These are phyloP conservation scores for Hondaea fermentalgiana DNA, from an alignment of 108 stramenopile genomes.

Conservation along the genomic window DNA sequence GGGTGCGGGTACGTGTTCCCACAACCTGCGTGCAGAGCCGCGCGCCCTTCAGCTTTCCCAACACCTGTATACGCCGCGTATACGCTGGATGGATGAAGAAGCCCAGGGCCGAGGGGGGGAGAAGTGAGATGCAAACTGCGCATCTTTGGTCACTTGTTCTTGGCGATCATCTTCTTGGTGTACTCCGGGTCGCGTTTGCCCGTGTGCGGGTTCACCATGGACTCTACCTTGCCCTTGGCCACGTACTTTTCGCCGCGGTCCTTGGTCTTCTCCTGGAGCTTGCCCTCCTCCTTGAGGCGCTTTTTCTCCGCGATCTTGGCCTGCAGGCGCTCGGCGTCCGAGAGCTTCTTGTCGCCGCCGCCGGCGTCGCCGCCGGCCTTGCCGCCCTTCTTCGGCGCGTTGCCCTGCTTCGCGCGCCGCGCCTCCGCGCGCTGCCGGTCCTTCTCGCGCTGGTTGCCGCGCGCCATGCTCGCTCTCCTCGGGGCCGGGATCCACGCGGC, in stretches of 20 bases:
- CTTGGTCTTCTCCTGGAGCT: not conserved
- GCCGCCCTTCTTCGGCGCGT: not conserved
- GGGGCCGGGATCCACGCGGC: not conserved
- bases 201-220: conserved; percentile 15
- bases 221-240: not conserved
- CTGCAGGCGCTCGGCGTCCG: not conserved
- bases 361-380: not conserved
- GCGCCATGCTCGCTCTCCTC: not conserved
- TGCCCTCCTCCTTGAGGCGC: not conserved
- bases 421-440: not conserved
- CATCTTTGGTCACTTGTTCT: not conserved
- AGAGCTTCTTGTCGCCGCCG: not conserved
- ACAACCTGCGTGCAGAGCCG: no score
- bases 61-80: no score
- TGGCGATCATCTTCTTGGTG: not conserved
- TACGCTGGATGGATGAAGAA: no score
- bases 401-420: not conserved
- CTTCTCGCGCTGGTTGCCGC: conserved; percentile 16
- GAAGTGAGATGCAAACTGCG: no score
- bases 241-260: conserved; percentile 5
- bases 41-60: no score
- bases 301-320: not conserved
- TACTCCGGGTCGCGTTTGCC: conserved; percentile 4
- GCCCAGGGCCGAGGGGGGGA: no score
- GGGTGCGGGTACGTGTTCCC: no score